Conservation (phyloP, 257 asterid genomes). For the Nicotiana attenuata region DNA sequence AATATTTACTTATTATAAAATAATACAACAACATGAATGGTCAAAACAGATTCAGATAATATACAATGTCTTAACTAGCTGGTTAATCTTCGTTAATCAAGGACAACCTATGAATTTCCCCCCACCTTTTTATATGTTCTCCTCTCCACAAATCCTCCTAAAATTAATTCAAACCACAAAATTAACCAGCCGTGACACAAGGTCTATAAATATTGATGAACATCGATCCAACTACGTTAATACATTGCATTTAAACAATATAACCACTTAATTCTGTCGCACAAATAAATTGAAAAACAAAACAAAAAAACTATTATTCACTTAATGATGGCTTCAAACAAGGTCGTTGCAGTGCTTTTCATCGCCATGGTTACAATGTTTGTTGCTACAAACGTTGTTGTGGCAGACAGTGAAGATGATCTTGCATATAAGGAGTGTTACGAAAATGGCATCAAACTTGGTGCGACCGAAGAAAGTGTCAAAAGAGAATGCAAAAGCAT, state of each 20-base stretch:
- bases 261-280: not conserved
- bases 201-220: not conserved
- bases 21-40: not conserved
- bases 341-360: not conserved
- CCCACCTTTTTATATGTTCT: not conserved
- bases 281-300: not conserved
- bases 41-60: not conserved
- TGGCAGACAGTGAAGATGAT: not conserved
- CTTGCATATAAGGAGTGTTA: not conserved
- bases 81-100: not conserved
- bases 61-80: not conserved
- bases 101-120: not conserved
- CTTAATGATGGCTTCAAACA: not conserved
- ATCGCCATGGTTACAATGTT: conserved; percentile 1
- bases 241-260: not conserved
- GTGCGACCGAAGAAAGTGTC: not conserved
- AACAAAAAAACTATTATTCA: not conserved
- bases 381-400: not conserved
- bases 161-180: not conserved
- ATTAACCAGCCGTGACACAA: not conserved
- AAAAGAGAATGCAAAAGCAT: not conserved
- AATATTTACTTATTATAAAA: not conserved
- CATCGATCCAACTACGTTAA: not conserved
- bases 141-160: not conserved
- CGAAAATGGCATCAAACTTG: not conserved